These are phyloP conservation scores for Xylaria sp. DNA, from an alignment of 2,329 filamentous ascomycete species.

Conservation along the genomic window DNA sequence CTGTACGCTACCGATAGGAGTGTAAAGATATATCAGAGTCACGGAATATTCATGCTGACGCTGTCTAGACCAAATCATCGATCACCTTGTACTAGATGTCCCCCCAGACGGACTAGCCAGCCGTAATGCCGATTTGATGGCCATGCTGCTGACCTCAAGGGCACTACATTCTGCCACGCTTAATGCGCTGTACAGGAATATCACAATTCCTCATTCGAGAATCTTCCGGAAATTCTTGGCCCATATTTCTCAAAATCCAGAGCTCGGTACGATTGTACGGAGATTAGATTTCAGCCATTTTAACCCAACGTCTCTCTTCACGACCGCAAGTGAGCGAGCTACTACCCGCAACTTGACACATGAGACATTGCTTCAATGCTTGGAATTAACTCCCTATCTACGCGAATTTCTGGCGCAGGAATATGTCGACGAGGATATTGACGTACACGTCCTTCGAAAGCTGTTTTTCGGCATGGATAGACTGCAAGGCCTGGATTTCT, in stretches of 20 bases:
- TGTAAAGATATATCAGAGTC: slow-evolving; percentile 11
- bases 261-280: slow-evolving; percentile 78
- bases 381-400: slow-evolving; percentile 76
- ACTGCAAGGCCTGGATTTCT: slow-evolving; percentile 78
- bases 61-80: slow-evolving; percentile 74
- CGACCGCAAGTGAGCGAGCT: slow-evolving; percentile 77
- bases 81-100: slow-evolving; percentile 77
- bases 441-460: slow-evolving; percentile 73
- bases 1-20: slow-evolving; percentile 35
- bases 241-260: slow-evolving; percentile 72
- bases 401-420: slow-evolving; percentile 84
- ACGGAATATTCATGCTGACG: slow-evolving; percentile 20
- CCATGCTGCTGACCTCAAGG: slow-evolving; percentile 79
- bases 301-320: slow-evolving; percentile 80
- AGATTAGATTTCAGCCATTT: slow-evolving; percentile 88
- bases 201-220: slow-evolving; percentile 83
- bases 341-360: slow-evolving; percentile 81
- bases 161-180: slow-evolving; percentile 78
- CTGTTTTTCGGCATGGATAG: slow-evolving; percentile 73
- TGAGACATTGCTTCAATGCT: slow-evolving; percentile 75
- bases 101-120: slow-evolving; percentile 78
- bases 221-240: slow-evolving; percentile 84
- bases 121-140: slow-evolving; percentile 81
- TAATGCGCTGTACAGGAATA: slow-evolving; percentile 78
- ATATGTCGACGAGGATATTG: slow-evolving; percentile 80